phyloP scores from a whole-genome alignment of 2,329 filamentous ascomycete species.

The Rugonectria rugulosa region DNA sequence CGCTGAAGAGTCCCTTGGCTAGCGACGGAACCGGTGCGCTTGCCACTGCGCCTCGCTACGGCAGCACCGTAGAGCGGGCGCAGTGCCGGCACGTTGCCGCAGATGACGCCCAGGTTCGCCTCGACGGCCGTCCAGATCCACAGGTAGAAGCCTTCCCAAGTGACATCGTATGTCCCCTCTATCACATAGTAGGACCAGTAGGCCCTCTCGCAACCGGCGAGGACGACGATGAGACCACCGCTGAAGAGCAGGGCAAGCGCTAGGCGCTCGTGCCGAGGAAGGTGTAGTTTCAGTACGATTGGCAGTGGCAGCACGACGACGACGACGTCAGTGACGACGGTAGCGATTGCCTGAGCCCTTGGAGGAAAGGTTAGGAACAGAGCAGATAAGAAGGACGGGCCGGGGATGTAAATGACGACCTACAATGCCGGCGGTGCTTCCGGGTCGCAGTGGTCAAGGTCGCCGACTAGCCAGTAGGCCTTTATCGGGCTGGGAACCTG shows the following conservation, averaged over 20 bases:
- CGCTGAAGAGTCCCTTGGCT: too few species aligned
- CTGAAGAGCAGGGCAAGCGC: constrained; percentile 48
- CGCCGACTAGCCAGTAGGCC: constrained; percentile 35
- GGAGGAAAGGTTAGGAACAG: too few species aligned
- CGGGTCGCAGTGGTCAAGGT: constrained; percentile 37
- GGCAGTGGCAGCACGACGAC: constrained; percentile 49
- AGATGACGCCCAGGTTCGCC: constrained; percentile 51
- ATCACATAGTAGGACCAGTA: constrained; percentile 49
- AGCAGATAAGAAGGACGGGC: not conserved
- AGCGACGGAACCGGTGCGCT: too few species aligned
- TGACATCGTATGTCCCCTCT: constrained; percentile 48
- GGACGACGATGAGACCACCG: constrained; percentile 47
- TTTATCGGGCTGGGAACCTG: constrained; percentile 23
- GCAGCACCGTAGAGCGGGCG: too few species aligned
- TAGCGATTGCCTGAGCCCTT: constrained; percentile 43
- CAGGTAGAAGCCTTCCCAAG: constrained; percentile 50
- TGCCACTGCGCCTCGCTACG: too few species aligned
- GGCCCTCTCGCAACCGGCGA: constrained; percentile 46
- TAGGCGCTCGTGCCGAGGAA: constrained; percentile 45
- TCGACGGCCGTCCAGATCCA: constrained; percentile 54
- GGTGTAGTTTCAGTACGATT: constrained; percentile 41
- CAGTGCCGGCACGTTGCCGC: constrained; percentile 49
- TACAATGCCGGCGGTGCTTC: constrained; percentile 40
- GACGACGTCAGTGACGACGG: constrained; percentile 44
- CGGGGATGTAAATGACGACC: constrained; percentile 2